Base-by-base conservation (phyloP, 2,329 filamentous ascomycete species). In the Phaeosphaeria sp. region DNA sequence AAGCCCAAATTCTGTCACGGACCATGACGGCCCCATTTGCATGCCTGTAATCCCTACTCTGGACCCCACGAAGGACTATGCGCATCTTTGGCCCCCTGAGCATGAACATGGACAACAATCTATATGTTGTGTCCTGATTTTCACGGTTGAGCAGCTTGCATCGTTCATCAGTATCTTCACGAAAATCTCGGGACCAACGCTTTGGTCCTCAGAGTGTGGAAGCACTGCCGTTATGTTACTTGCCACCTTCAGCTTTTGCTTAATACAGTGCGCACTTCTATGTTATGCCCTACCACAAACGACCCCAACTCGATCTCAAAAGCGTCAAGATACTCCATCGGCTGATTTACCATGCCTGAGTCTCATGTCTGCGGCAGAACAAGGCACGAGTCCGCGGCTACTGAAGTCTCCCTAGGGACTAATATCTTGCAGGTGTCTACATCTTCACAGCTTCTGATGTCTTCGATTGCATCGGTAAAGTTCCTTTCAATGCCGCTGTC, bases 401-500 rank as follows among this genome's bases (percentile, higher is more conserved):
- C 15, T 27, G 11, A 25, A 15, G 15, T 17, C 9, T 24, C 13
- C 4, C 9, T 25, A n/a, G 6, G 2, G 2, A 2, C 22, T 30
- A 47, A 33, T 13, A 47, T 17, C 13, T 30, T n/a, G n/a, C 45
- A 47, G 22, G 45, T 27, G 42, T 44, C 21, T 44, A 44, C 42
- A 27, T 30, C n/a, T 47, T 47, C 5, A 27, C 45, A 24, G 56
- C 59, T 27, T 51, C 47, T 27, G 50, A 59, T 15, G 61, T 47
- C 6, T 64, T 59, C 21, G 49, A 44, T 17, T 84, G 82, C 56
- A 69, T 83, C 6, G 74, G 61, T 2, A 79, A 67, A 21, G 78
- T 83, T 4, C 81, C 82, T 0, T 82, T 84, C 61, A 77, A 81
- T 47, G 21, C 74, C 2, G 79, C 77, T 8, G 77, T 80, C 1